Conservation (phyloP, 768 basidiomycete species). For the Amanita polypyramis region DNA sequence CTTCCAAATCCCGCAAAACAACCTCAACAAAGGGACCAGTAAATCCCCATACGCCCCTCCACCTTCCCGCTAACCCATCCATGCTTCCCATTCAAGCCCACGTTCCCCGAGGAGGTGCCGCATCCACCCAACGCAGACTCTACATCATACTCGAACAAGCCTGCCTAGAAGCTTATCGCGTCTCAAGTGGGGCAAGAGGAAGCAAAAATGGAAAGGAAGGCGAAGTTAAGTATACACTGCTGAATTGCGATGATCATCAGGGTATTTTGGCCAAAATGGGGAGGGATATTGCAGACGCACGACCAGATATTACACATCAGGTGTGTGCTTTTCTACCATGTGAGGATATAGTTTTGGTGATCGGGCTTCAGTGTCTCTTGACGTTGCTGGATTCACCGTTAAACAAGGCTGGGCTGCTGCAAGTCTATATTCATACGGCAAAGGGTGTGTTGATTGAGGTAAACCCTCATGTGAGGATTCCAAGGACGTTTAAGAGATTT, state of each 20-base stretch:
- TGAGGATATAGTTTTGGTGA: neutral
- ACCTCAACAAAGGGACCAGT: conserved; percentile 13
- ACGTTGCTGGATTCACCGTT: conserved; percentile 95
- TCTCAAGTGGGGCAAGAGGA: conserved; percentile 50
- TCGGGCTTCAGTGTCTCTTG: conserved; percentile 64
- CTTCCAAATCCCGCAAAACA: conserved; percentile 47
- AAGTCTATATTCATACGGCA: conserved; percentile 97
- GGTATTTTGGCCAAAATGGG: conserved; percentile 97
- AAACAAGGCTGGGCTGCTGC: conserved; percentile 93
- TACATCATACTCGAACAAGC: conserved; percentile 92
- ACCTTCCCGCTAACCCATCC: conserved; percentile 52
- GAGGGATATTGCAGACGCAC: conserved; percentile 96
- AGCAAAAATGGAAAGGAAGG: conserved; percentile 42
- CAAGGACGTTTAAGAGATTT: conserved; percentile 97
- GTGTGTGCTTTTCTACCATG: conserved; percentile 31
- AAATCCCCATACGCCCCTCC: conserved; percentile 34
- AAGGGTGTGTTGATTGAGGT: conserved; percentile 96
- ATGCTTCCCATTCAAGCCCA: conserved; percentile 80
- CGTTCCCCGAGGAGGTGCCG: conserved; percentile 47
- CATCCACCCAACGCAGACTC: conserved; percentile 51
- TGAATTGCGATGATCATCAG: conserved; percentile 99
- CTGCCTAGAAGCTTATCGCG: conserved; percentile 90
- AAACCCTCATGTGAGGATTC: conserved; percentile 95
- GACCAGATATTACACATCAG: conserved; percentile 99
- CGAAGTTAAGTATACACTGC: conserved; percentile 90